These are phyloP conservation scores for Leccinum sublutescens DNA, from an alignment of 768 basidiomycete genomes.

Conservation along the genomic window DNA sequence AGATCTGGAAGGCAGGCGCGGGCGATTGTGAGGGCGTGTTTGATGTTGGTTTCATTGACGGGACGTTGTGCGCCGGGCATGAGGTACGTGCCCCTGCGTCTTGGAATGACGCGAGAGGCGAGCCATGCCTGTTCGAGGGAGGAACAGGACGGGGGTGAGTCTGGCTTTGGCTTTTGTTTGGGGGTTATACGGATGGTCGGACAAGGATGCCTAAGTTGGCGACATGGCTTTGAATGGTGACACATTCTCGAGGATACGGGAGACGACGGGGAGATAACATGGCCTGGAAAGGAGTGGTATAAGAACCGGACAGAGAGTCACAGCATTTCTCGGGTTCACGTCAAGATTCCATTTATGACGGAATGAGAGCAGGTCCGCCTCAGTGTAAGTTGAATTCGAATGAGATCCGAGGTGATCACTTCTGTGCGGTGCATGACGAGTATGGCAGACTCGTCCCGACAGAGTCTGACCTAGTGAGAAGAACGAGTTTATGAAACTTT, in stretches of 20 bases:
- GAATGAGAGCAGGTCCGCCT: constrained; percentile 24
- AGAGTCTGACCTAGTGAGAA: constrained; percentile 25
- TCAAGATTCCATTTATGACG: constrained; percentile 23
- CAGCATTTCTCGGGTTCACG: constrained; percentile 35
- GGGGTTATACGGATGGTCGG: constrained; percentile 5
- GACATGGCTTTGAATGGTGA: constrained; percentile 22
- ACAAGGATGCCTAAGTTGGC: constrained; percentile 20
- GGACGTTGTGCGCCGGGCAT: constrained; percentile 69
- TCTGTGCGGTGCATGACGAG: constrained; percentile 28
- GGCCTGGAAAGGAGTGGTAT: constrained; percentile 22
- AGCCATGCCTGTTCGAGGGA: constrained; percentile 51
- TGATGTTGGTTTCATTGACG: constrained; percentile 54
- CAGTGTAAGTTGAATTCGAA: constrained; percentile 5
- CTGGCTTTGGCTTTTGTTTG: background rate
- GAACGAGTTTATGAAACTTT: constrained; percentile 34
- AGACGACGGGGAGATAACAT: constrained; percentile 17
- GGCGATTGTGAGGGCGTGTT: constrained; percentile 55
- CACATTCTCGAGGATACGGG: constrained; percentile 22
- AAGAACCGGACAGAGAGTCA: constrained; percentile 27
- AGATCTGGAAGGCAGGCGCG: constrained; percentile 56
- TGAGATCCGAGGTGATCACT: constrained; percentile 35
- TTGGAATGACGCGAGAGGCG: constrained; percentile 51
- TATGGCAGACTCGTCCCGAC: constrained; percentile 35
- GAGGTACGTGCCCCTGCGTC: constrained; percentile 44
- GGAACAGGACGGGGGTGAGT: background rate